Evolutionary conservation across 2,329 filamentous ascomycete genomes (phyloP), one percentile per base, ranked within the genome.

Genomic region (Cytospora mali): DNA sequence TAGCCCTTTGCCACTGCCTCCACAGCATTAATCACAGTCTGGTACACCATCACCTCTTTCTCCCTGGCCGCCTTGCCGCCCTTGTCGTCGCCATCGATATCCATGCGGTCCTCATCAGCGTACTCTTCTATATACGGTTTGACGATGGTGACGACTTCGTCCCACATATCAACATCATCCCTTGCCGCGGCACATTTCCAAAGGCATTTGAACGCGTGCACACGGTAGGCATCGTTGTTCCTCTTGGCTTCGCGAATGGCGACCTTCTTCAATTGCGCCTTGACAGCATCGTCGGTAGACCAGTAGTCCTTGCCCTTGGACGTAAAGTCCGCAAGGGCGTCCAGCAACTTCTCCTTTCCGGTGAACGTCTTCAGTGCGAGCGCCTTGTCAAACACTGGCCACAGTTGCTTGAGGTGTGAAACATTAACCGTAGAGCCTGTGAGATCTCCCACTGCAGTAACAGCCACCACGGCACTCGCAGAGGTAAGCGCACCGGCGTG

Each of bases 311-410:
- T 83, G 0, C 84, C 85, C 66, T 88, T 86, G 69, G 86, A 82
- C 0, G 90, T 87, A 69, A 98, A 95, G 62, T 87, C 84, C 4
- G 92, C 89, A 74, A 95, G 92, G 6, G 91, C 88, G 50, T 87
- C 83, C 3, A 98, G 80, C 33, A 99, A 85, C 68, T 87, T 88
- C 75, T 97, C 93, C 73, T 99, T 99, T 25, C 92, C 92, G 0
- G 90, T 84, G 81, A 97, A 99, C 0, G 93, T 97, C 81, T 97
- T 98, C 14, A 96, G 87, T 2, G 87, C 85, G 48, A 98, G 77
- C 1, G 91, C 87, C 71, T 90, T 92, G 67, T 97, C 92, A 54
- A 97, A 81, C 1, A 89, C 84, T 0, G 91, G 91, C 94, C 94
- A 99, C 25, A 97, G 79, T 18, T 79, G 77, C 67, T 82, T 79